Evolutionary conservation across 2,329 filamentous ascomycete genomes (phyloP), one percentile per base, ranked within the genome.

Genomic region (Colletotrichum somersetense): DNA sequence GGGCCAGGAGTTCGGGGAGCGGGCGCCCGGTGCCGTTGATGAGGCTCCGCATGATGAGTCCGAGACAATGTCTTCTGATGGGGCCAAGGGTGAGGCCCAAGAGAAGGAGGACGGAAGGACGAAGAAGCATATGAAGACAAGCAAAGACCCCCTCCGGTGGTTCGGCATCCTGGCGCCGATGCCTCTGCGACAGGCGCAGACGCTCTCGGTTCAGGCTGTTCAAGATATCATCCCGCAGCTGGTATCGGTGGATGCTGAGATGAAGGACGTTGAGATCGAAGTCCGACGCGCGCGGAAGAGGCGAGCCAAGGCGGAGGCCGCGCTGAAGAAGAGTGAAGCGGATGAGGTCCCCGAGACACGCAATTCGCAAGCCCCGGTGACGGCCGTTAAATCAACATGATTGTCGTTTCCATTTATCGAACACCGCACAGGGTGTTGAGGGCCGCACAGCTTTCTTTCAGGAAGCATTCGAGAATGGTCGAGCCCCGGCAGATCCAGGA

Each of bases 181-280:
- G 75, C 77, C 87, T 3, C 81, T 91, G 55, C 85, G 86, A 14
- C 82, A 85, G 30, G 90, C 92, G 2, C 93, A 95, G 79, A 75
- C 77, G 0, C 84, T 87, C 20, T 90, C 92, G 63, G 77, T 89
- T 33, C 77, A 83, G 48, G 85, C 86, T 0, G 85, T 94, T 4
- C 87, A 90, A 66, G 80, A 85, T 0, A 79, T 91, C 4, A 80
- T 95, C 2, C 87, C 90, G 1, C 81, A 81, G 50, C 82, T 94
- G 11, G 86, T 86, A 8, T 86, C 85, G 1, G 80, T 93, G n/a
- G 84, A 86, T 46, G 84, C 85, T 38, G 86, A 89, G 76, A 90
- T 96, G 87, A 84, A 85, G 18, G 81, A 82, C n/a, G 78, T 93
- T 6, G 92, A 95, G 82, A 89, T 91, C 63, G 88, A 92, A 75